phyloP scores from a whole-genome alignment of 2,329 filamentous ascomycete genomes.

The Reticulascus tulasneorum region DNA sequence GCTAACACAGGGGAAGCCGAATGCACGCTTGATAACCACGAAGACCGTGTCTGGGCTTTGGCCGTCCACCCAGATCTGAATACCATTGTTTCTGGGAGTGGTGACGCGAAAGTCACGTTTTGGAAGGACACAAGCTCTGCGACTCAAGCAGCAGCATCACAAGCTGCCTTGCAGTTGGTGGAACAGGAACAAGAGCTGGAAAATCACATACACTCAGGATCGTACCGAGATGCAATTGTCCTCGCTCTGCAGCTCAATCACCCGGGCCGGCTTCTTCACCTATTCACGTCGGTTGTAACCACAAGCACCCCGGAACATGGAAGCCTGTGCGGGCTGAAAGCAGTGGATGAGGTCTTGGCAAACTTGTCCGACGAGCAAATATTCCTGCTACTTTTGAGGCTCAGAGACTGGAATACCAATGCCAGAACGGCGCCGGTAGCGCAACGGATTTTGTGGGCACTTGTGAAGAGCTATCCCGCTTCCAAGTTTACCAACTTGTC shows the following conservation, averaged over 20 bases:
- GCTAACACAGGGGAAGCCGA: constrained; percentile 79
- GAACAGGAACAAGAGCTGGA: constrained; percentile 93
- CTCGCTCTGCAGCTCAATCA: constrained; percentile 93
- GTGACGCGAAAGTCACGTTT: constrained; percentile 89
- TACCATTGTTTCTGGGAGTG: constrained; percentile 82
- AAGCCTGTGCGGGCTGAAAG: constrained; percentile 59
- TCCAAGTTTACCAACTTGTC: constrained; percentile 70
- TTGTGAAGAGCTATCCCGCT: constrained; percentile 79
- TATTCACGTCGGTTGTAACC: constrained; percentile 79
- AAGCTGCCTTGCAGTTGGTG: constrained; percentile 72
- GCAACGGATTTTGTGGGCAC: constrained; percentile 75
- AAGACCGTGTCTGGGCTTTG: constrained; percentile 90
- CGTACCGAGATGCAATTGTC: constrained; percentile 89
- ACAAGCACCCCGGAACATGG: constrained; percentile 55
- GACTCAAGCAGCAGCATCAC: constrained; percentile 70
- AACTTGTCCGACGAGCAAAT: constrained; percentile 80
- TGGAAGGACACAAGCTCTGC: constrained; percentile 88
- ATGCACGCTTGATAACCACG: constrained; percentile 92
- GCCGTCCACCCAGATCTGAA: constrained; percentile 66
- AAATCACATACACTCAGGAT: constrained; percentile 84
- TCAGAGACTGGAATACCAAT: constrained; percentile 98
- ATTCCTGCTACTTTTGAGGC: constrained; percentile 72
- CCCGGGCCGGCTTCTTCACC: constrained; percentile 75
- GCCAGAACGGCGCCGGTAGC: constrained; percentile 80
- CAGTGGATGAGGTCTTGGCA: constrained; percentile 81